phyloP scores from a whole-genome alignment of 306 rosid genomes.

The Erythrophleum fordii region DNA sequence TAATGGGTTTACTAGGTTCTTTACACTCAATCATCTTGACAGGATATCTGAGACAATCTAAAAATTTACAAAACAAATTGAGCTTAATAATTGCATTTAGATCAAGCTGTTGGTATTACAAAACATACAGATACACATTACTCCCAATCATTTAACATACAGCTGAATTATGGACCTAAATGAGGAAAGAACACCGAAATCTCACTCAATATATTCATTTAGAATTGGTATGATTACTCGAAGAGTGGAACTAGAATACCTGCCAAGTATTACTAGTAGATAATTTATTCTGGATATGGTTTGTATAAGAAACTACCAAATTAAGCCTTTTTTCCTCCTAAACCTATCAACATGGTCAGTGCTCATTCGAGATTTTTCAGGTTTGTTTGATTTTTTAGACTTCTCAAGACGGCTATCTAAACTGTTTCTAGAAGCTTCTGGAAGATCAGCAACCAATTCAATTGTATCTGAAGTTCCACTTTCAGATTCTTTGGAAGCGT shows the following conservation, averaged over 20 bases:
- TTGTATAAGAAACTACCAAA: conserved; percentile 66
- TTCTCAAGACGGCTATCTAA: conserved; percentile 95
- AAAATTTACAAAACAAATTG: conserved; percentile 18
- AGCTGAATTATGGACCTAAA: conserved; percentile 34
- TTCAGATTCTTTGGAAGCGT: conserved; percentile 63
- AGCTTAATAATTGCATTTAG: conserved; percentile 37
- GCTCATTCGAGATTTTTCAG: conserved; percentile 96
- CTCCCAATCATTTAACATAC: conserved; percentile 50
- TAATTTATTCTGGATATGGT: conserved; percentile 55
- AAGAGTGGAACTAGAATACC: conserved; percentile 45
- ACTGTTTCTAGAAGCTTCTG: conserved; percentile 96
- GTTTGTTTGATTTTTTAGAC: conserved; percentile 73
- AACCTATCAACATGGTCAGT: conserved; percentile 91
- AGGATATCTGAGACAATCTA: neutral
- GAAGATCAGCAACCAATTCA: conserved; percentile 60
- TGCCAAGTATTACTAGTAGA: conserved; percentile 42
- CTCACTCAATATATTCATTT: conserved; percentile 48
- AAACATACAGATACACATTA: conserved; percentile 43
- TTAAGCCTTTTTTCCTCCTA: conserved; percentile 81
- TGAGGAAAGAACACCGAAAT: conserved; percentile 23
- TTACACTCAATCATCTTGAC: neutral
- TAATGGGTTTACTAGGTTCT: neutral
- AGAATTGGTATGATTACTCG: conserved; percentile 45
- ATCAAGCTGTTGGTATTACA: conserved; percentile 55
- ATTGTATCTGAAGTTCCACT: conserved; percentile 61